A percentile compares a stretch with the other conserved stretches of the same genome.
phyloP scores from a whole-genome alignment of 352 stramenopile species.

The Pythium coloratum region DNA sequence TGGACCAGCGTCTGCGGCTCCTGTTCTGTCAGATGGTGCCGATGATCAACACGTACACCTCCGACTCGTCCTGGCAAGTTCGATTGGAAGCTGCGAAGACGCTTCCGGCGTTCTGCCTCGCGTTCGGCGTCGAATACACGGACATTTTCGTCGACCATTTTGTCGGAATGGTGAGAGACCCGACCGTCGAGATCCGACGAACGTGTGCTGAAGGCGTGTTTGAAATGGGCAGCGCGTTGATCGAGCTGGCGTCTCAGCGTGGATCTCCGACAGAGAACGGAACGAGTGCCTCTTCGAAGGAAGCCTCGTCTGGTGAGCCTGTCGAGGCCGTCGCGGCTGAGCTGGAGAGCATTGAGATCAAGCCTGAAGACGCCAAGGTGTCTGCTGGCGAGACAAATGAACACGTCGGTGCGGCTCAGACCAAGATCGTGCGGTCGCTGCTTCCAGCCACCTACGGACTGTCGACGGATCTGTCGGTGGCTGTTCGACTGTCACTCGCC shows the following conservation, averaged over 20 bases:
- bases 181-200: conserved; percentile 83
- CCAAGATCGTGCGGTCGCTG: conserved; percentile 81
- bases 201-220: conserved; percentile 71
- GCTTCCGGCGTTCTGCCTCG: conserved; percentile 71
- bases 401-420: conserved; percentile 55
- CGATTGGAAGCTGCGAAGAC: conserved; percentile 74
- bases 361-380: conserved; percentile 13
- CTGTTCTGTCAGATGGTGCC: conserved; percentile 82
- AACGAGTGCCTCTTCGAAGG: not conserved
- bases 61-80: conserved; percentile 87
- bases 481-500: conserved; percentile 70
- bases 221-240: conserved; percentile 58
- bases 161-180: conserved; percentile 77
- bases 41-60: conserved; percentile 88
- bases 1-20: conserved; percentile 51
- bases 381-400: conserved; percentile 30
- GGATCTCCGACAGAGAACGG: conserved; percentile 3
- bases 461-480: conserved; percentile 74
- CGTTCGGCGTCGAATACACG: conserved; percentile 77
- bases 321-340: conserved; percentile 32
- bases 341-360: conserved; percentile 30
- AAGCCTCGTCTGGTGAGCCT: not conserved
- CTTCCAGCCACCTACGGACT: conserved; percentile 77
- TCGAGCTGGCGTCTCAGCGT: conserved; percentile 47
- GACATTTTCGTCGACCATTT: conserved; percentile 90